Evolutionary conservation across 495 filamentous ascomycete species (phyloP), one percentile per base, ranked within the genome.

Genomic region (Penicillium turbatum): DNA sequence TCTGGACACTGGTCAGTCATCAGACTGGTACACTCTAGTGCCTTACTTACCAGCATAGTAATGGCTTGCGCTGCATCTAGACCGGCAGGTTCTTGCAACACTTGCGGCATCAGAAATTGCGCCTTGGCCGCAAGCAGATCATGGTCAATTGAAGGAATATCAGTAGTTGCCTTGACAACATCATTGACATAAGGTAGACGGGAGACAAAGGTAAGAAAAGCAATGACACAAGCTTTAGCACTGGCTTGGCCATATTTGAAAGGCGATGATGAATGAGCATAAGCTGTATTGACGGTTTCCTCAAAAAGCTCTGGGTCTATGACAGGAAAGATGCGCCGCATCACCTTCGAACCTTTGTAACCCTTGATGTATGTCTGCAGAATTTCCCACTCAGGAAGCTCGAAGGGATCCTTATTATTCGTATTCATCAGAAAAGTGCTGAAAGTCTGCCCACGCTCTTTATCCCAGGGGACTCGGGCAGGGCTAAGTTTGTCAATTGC

Each of bases 261-360:
- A 8, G 43, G 46, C 11, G 35, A 51, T 1, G 50, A 43, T 0
- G 56, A 42, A 19, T 65, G 55, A 10, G 59, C 45, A 49, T 79
- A 80, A n/a, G 75, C 76, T 3, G 55, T 41, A 0, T 63, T 55
- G 24, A 80, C 70, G 0, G 73, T 79, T 9, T 69, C 60, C 8
- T 56, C 59, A 49, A 78, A 79, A 19, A 79, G 44, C 3, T 69
- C 62, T 0, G 46, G 27, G 45, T 79, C 73, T 16, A 79, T 38
- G 8, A 71, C 51, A 0, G 76, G 78, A 47, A 79, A 80, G 6
- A 77, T 59, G 4, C 67, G 67, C 42, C 60, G 68, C 62, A 78
- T 73, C 1, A 73, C 38, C 6, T 56, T 53, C 1, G 48, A 55
- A 5, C 24, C 44, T n/a, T 47, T 60, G 37, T 61, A 75, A 6